Evolutionary conservation across 1,284 basidiomycete genomes (phyloP), one percentile per base, ranked within the genome.

Genomic region (Moesziomyces sp.): DNA sequence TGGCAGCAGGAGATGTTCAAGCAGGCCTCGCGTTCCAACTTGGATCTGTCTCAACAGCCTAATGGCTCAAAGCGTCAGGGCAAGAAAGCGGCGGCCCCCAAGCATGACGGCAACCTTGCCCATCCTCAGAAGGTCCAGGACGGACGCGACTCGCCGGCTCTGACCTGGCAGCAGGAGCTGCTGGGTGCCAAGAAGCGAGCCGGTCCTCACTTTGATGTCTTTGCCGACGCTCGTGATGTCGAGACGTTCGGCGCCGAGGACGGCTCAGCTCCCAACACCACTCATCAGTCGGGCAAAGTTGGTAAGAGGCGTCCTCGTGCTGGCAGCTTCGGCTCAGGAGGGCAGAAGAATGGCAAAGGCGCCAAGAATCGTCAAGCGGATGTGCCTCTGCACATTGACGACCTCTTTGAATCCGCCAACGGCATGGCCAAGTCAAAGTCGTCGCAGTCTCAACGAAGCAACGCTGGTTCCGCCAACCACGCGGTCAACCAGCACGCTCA

Each of bases 121-220:
- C 67, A 67, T 40, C 67, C 67, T 34, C 66, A 73, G 49, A 59
- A 61, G 46, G 58, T 70, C n/a, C 63, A 77, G 48, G 58, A 59
- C 19, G 64, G 65, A 8, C 58, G 56, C 21, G 73, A 65, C 42
- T 72, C 74, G 21, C 63, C 67, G n/a, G 65, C 68, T 18, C 30
- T 78, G 45, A 79, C 76, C 28, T 79, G 77, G 77, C 77, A 79
- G 58, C 77, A 79, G 40, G 76, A 75, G 55, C 62, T 78, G 10
- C 46, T 79, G 13, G 67, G 60, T 19, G 61, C 56, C 49, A 69
- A 78, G 59, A 75, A 73, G 59, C 67, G 66, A 30, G 46, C 46
- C 9, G 77, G 77, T 4, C 74, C 76, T 46, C 68, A 74, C 24
- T 78, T 62, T 51, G 77, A 78, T 42, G 74, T 78, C 56, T 79